phyloP scores from a whole-genome alignment of 768 basidiomycete genomes.

The Arthromyces matolae region DNA sequence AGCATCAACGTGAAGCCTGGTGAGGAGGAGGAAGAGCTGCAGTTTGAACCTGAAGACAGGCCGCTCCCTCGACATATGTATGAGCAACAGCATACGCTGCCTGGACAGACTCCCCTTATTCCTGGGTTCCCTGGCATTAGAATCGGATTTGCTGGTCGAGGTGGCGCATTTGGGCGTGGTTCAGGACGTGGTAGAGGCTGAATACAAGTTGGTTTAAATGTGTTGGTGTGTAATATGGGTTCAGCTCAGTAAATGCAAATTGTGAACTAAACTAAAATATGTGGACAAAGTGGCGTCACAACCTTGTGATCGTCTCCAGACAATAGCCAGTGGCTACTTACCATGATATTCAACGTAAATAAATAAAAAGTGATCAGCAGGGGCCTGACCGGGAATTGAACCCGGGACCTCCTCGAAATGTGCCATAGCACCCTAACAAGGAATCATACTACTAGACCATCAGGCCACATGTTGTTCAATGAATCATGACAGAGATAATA shows the following conservation, averaged over 20 bases:
- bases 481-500: too few species aligned
- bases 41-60: conserved; percentile 25
- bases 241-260: not conserved
- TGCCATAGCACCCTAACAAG: conserved; percentile 32
- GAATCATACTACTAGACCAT: conserved; percentile 29
- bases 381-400: conserved; percentile 20
- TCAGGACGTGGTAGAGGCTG: not conserved
- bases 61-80: conserved; percentile 7
- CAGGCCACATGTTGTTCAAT: not conserved
- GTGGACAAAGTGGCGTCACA: not conserved
- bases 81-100: conserved; percentile 17
- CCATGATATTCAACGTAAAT: too few species aligned
- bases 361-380: too few species aligned
- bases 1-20: conserved; percentile 28
- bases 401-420: conserved; percentile 18
- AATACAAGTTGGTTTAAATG: not conserved
- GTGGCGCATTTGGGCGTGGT: conserved; percentile 22
- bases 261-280: too few species aligned
- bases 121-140: conserved; percentile 36
- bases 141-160: conserved; percentile 59
- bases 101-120: conserved; percentile 30
- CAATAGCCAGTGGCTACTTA: too few species aligned
- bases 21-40: conserved; percentile 31
- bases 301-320: too few species aligned
- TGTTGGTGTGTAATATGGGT: too few species aligned